Evolutionary conservation across 2,329 filamentous ascomycete genomes (phyloP).

Genomic region (Ophiostoma tasmaniense): DNA sequence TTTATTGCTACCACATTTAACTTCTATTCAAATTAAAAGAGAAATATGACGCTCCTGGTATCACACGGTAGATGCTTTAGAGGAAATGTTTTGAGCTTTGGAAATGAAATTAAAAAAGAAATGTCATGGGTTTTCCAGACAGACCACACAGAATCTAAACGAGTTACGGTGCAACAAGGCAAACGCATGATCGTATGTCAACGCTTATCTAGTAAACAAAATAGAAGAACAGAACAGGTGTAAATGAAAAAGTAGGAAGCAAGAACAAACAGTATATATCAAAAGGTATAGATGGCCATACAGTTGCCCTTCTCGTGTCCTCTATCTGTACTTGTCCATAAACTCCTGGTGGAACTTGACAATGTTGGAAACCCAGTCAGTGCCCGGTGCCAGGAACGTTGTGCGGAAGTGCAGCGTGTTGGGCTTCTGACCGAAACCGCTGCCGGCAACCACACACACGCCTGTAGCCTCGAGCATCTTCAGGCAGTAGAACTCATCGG

Average conservation of each 20-base stretch:
- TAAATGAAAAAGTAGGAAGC: background rate
- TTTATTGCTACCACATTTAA: background rate
- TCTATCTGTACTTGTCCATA: slow-evolving; percentile 65
- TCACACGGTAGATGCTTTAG: background rate
- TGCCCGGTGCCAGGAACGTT: slow-evolving; percentile 92
- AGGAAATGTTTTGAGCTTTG: background rate
- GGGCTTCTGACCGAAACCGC: slow-evolving; percentile 89
- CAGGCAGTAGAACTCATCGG: slow-evolving; percentile 94
- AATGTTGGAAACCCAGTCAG: slow-evolving; percentile 84
- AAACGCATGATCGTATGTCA: background rate
- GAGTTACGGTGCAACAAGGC: background rate
- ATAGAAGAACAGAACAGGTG: background rate
- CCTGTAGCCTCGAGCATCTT: slow-evolving; percentile 86
- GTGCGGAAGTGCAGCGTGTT: slow-evolving; percentile 90
- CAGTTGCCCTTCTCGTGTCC: background rate
- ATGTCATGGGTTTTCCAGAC: background rate
- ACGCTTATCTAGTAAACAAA: background rate
- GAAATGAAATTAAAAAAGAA: background rate
- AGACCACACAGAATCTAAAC: background rate
- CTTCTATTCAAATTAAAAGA: background rate
- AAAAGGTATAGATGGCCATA: background rate
- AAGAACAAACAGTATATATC: background rate
- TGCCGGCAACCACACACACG: slow-evolving; percentile 86
- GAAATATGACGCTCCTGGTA: background rate
- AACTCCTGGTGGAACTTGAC: slow-evolving; percentile 87